A percentile compares a stretch with the other conserved stretches of the same genome.
These are phyloP conservation scores for Vigna nakashimae DNA, from an alignment of 306 rosid species.

Conservation along the genomic window DNA sequence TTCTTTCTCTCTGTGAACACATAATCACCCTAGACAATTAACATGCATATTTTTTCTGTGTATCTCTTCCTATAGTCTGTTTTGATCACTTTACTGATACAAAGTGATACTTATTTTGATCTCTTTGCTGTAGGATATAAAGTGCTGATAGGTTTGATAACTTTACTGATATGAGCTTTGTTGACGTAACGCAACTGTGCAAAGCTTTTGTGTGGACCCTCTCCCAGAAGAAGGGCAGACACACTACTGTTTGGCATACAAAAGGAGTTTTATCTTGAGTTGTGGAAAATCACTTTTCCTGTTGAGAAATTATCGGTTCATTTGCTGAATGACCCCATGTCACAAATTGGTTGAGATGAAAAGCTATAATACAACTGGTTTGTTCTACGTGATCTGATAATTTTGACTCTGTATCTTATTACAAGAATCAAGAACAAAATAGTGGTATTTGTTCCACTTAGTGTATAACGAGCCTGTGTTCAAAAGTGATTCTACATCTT, in stretches of 20 bases:
- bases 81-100: neutral
- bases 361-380: neutral
- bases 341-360: conserved; percentile 20
- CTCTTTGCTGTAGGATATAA: neutral
- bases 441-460: conserved; percentile 3
- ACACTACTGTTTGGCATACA: neutral
- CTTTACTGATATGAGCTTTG: conserved; percentile 12
- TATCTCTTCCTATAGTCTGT: neutral
- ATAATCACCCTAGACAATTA: neutral
- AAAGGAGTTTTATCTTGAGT: neutral
- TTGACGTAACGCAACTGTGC: neutral
- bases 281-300: neutral
- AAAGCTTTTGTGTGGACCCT: conserved; percentile 13
- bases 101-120: neutral
- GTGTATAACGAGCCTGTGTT: conserved; percentile 8
- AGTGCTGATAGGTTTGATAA: neutral
- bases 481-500: neutral
- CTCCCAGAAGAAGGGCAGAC: conserved; percentile 25
- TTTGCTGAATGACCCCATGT: conserved; percentile 17
- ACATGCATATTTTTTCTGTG: neutral
- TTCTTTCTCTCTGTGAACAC: neutral
- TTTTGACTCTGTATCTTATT: neutral
- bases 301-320: conserved; percentile 21
- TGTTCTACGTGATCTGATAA: neutral
- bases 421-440: conserved; percentile 14